Conservation (phyloP, 2,329 filamentous ascomycete genomes). For the Dothideomycetes sp. region DNA sequence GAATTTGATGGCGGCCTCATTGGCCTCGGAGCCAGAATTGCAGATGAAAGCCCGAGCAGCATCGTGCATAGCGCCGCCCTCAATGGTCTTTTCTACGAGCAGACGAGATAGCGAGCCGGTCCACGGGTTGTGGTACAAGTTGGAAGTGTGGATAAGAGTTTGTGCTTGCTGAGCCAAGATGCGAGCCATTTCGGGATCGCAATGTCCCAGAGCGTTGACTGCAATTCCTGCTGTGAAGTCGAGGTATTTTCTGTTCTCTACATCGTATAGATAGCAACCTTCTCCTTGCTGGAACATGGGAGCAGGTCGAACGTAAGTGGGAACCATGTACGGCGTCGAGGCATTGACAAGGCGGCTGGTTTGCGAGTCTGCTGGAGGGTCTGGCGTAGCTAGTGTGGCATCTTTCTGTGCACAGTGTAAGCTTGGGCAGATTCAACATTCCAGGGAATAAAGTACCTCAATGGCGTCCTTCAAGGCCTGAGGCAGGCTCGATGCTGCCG, state of each 20-base stretch:
- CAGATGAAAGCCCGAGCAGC: slow-evolving; percentile 78
- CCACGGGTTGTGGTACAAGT: slow-evolving; percentile 96
- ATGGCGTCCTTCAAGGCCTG: slow-evolving; percentile 29
- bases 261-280: slow-evolving; percentile 81
- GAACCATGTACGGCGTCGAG: slow-evolving; percentile 81
- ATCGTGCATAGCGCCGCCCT: slow-evolving; percentile 71
- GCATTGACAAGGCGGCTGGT: slow-evolving; percentile 65
- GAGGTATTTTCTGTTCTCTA: slow-evolving; percentile 79
- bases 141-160: slow-evolving; percentile 82
- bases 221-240: slow-evolving; percentile 96
- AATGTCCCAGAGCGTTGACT: slow-evolving; percentile 86
- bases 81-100: slow-evolving; percentile 68
- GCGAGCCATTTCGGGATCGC: slow-evolving; percentile 64
- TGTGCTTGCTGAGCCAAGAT: slow-evolving; percentile 57
- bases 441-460: slow-evolving; percentile 20
- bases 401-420: slow-evolving; percentile 29
- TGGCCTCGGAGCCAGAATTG: slow-evolving; percentile 94
- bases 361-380: slow-evolving; percentile 61
- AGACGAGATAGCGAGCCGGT: slow-evolving; percentile 80
- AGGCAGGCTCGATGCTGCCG: slow-evolving; percentile 30
- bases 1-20: slow-evolving; percentile 96
- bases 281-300: slow-evolving; percentile 83
- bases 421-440: slow-evolving; percentile 3
- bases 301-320: slow-evolving; percentile 82
- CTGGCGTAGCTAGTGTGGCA: slow-evolving; percentile 51